Base-by-base conservation (phyloP, 495 filamentous ascomycete genomes). In the Lentithecium fluviatile region DNA sequence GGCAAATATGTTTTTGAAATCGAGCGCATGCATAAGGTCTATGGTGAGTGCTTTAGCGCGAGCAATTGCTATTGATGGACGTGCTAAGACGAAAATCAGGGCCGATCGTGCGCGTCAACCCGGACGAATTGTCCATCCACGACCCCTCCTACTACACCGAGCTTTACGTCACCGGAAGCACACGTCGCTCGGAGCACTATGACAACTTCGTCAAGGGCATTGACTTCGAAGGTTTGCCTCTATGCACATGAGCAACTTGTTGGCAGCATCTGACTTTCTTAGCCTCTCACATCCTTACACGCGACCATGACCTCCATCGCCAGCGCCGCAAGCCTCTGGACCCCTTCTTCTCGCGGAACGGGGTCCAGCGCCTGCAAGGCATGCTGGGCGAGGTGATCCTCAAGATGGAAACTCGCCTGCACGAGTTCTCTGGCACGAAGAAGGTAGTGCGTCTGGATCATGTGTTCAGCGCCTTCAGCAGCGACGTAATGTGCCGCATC, bases 311-410 rank as follows among this genome's bases (percentile, higher is more conserved):
- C 19, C 25, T 65, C 2, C 65, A 68, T 42, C 24, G 62, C 3
- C 42, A 13, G 15, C 45, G 65, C 1, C 37, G 65, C 4, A 61
- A 51, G 42, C 50, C 65, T 8, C 25, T 68, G 2, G 53, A 60
- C 8, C 61, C 51, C 15, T 68, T 46, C 40, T 68, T 68, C 45
- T 68, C 65, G 19, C 29, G 43, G 2, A 15, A 7, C 6, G 56
- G 46, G 2, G 32, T 68, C 6, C 6, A 24, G 10, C 7, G 19
- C 0, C 37, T 68, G 3, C 12, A 60, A 25, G 34, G 38, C n/a
- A 60, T 76, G 5, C 76, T 85, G 4, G 67, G 77, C 21, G 72
- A 74, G 0, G 71, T 76, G 12, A 68, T 81, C 0, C 67, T 75
- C n/a, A 69, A 73, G 25, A 66, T 84, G 0, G 46, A 42, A 32